phyloP scores from a whole-genome alignment of 2,329 filamentous ascomycete species.

The Furcasterigmium furcatum region DNA sequence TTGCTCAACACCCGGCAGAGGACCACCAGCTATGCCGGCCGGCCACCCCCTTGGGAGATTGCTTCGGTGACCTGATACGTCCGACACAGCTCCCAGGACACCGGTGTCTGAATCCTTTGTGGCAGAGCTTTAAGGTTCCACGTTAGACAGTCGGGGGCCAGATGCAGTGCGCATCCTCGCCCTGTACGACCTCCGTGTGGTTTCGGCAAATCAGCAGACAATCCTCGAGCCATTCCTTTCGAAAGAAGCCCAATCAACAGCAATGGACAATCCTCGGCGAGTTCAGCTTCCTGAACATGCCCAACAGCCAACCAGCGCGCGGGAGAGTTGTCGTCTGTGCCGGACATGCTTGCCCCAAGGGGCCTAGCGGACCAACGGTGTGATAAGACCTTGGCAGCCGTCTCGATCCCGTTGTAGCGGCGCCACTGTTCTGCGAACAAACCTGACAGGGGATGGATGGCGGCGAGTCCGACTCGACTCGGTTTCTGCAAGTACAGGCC shows the following conservation, averaged over 20 bases:
- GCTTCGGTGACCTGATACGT: too few relatives aligned
- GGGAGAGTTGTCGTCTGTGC: background rate
- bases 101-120: too few relatives aligned
- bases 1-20: background rate
- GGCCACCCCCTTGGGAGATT: too few relatives aligned
- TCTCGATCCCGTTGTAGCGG: background rate
- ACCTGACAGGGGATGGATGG: background rate
- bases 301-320: background rate
- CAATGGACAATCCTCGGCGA: background rate
- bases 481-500: background rate
- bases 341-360: background rate
- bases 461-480: background rate
- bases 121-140: background rate
- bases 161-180: background rate
- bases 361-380: conserved; percentile 1
- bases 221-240: background rate
- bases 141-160: background rate
- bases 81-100: too few relatives aligned
- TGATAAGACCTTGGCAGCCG: conserved; percentile 1
- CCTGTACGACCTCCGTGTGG: background rate
- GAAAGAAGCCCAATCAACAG: too few relatives aligned
- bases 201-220: too few relatives aligned
- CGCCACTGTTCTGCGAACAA: too few relatives aligned
- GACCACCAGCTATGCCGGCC: too few relatives aligned
- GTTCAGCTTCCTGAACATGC: background rate